Conservation (phyloP, 441 rosid species). For the Eruca vesicaria region DNA sequence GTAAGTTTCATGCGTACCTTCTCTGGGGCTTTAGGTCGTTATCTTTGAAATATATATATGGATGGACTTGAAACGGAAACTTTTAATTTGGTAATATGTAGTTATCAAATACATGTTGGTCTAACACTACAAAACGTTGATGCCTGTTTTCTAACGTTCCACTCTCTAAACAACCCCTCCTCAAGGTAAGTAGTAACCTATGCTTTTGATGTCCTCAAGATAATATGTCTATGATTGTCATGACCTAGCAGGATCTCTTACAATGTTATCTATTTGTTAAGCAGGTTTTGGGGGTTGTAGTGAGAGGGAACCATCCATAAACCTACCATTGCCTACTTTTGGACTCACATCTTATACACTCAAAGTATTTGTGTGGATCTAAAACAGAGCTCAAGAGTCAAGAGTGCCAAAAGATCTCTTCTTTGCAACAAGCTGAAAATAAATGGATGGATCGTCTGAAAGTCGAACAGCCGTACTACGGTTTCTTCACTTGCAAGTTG, state of each 20-base stretch:
- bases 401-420: too few species aligned
- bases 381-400: too few species aligned
- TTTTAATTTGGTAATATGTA: neutral
- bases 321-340: neutral
- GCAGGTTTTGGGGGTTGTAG: neutral
- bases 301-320: neutral
- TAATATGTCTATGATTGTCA: neutral
- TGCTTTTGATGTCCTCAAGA: neutral
- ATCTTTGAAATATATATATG: neutral
- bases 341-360: neutral
- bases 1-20: neutral
- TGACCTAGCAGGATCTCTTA: neutral
- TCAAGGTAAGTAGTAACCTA: neutral
- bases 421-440: too few species aligned
- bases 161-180: neutral
- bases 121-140: neutral
- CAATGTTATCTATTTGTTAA: neutral
- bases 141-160: neutral
- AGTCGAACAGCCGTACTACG: too few species aligned
- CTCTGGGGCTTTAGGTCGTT: neutral
- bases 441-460: too few species aligned
- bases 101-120: neutral
- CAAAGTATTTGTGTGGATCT: too few species aligned
- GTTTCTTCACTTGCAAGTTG: too few species aligned
- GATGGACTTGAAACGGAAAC: neutral